Percentiles rank a stretch among this genome's conserved stretches.
phyloP scores from a whole-genome alignment of 495 filamentous ascomycete species.

The Tuber aestivum region DNA sequence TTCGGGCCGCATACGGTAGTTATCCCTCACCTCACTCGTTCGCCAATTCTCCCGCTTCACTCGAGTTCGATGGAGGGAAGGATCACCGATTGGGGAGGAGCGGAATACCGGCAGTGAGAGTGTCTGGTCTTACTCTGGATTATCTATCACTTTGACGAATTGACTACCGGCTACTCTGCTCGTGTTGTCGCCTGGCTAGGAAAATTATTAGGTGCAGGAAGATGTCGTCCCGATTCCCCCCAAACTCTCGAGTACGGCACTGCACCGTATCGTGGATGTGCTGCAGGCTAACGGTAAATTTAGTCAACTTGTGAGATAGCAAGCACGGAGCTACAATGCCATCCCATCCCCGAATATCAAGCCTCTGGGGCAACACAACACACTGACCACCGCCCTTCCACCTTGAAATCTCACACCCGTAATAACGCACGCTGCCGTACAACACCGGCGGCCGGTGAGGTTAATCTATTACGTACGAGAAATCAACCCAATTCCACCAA shows the following conservation, averaged over 20 bases:
- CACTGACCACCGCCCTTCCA: neutral
- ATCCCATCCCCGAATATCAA: neutral
- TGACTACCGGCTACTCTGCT: neutral
- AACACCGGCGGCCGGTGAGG: neutral
- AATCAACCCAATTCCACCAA: neutral
- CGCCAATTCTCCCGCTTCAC: neutral
- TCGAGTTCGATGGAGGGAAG: neutral
- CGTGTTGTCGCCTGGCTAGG: neutral
- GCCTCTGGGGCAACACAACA: neutral
- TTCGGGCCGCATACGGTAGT: neutral
- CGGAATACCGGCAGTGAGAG: neutral
- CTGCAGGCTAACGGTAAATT: neutral
- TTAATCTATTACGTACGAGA: conserved; percentile 3
- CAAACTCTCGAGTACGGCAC: neutral
- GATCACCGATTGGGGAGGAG: neutral
- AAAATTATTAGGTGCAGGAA: neutral
- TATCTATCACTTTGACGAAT: neutral
- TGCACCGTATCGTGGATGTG: neutral
- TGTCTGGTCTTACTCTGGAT: neutral
- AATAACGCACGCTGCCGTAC: neutral
- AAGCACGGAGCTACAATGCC: neutral
- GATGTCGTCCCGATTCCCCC: neutral
- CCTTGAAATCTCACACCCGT: neutral
- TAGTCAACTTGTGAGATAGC: neutral
- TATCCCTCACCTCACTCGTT: neutral